Evolutionary conservation across 164 flowering plant species (phyloP).

Genomic region (Vitis cinerea): DNA sequence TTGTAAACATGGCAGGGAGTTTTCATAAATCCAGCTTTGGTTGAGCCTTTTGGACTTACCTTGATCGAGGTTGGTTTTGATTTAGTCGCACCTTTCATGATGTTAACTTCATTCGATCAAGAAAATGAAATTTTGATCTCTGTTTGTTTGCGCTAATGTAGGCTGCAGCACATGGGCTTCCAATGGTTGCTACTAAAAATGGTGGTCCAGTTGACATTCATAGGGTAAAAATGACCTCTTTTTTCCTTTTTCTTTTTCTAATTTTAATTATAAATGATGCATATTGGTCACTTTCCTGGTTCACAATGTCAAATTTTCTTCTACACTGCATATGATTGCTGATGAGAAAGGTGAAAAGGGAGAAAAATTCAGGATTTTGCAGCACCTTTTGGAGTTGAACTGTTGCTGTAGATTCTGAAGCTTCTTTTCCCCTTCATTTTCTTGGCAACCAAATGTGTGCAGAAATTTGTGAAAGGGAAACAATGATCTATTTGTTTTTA

Average conservation of each 20-base stretch:
- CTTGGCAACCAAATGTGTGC: neutral
- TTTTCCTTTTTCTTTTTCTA: neutral
- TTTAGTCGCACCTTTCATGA: neutral
- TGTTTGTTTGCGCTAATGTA: conserved; percentile 23
- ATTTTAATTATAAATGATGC: neutral
- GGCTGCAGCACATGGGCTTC: conserved; percentile 99
- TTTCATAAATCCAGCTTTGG: conserved; percentile 93
- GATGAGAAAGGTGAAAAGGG: neutral
- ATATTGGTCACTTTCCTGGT: too few species aligned
- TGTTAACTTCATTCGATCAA: neutral
- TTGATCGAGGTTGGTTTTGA: conserved; percentile 77
- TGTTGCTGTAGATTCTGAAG: neutral
- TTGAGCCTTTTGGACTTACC: conserved; percentile 96
- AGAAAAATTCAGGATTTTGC: neutral
- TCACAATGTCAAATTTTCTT: neutral
- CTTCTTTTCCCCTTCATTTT: neutral
- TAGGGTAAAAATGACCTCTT: conserved; percentile 44
- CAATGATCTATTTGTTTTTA: neutral
- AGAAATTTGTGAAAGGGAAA: neutral
- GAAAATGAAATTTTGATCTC: conserved; percentile 1
- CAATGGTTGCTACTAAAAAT: conserved; percentile 98
- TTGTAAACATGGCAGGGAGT: conserved; percentile 67
- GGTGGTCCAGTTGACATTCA: conserved; percentile 98
- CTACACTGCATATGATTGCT: neutral
- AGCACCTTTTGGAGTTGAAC: neutral